phyloP scores from a whole-genome alignment of 2,329 filamentous ascomycete species.

The Aspergillus luchuensis region DNA sequence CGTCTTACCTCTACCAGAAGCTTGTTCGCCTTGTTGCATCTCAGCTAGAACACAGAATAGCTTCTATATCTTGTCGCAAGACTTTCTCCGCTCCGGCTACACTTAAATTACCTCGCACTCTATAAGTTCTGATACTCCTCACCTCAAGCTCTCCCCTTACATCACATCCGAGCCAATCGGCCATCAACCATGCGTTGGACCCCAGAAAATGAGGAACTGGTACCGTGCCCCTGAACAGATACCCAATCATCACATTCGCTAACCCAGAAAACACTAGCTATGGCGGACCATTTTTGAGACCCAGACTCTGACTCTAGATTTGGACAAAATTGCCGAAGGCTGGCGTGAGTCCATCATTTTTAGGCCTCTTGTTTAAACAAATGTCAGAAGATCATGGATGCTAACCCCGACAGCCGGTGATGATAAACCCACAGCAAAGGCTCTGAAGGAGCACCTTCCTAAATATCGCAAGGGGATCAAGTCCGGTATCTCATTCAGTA shows the following conservation, averaged over 20 bases:
- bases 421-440: slow-evolving; percentile 17
- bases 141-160: background rate
- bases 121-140: background rate
- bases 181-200: slow-evolving; percentile 12
- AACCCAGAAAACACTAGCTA: slow-evolving; percentile 12
- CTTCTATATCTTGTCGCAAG: too few relatives aligned
- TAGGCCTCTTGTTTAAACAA: background rate
- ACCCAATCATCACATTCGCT: background rate
- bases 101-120: background rate
- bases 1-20: too few relatives aligned
- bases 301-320: slow-evolving; percentile 15
- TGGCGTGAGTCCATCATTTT: slow-evolving; percentile 11
- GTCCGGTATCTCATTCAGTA: slow-evolving; percentile 13
- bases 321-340: slow-evolving; percentile 7
- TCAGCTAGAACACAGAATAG: too few relatives aligned
- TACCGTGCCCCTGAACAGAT: background rate
- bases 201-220: slow-evolving; percentile 9
- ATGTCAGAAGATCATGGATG: background rate
- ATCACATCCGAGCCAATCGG: background rate
- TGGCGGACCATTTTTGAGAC: slow-evolving; percentile 21
- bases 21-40: too few relatives aligned
- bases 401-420: slow-evolving; percentile 2
- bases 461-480: slow-evolving; percentile 16
- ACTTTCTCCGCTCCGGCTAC: background rate
- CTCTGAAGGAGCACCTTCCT: slow-evolving; percentile 16